Evolutionary conservation across 352 stramenopile genomes (phyloP), one percentile per base, ranked within the genome.

Genomic region (Pythium angustatum): DNA sequence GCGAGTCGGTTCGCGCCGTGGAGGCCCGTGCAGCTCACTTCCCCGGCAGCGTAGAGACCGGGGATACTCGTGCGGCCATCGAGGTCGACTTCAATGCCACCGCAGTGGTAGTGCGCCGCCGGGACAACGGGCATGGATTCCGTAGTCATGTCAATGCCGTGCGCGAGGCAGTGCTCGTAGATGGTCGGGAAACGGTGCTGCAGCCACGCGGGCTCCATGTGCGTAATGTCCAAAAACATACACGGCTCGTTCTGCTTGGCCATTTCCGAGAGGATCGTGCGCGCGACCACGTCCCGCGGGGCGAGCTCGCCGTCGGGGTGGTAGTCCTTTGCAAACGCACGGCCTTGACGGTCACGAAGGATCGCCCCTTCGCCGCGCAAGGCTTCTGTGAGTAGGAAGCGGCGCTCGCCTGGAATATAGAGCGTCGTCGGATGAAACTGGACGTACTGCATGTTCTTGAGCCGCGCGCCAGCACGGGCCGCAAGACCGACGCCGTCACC

Each of bases 351-450:
- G 81, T 98, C 85, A 31, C 91, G 81, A 8, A 98, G 70, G 50
- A 97, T 89, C 5, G 95, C 93, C 22, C 94, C 95, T 64, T 98
- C 93, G 10, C 95, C 94, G 58, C 95, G 83, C 43, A 98, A 67
- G 1, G 95, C 94, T 72, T 98, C 95, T 0, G 92, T 98, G 17
- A 98, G 65, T 27, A 98, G 61, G 64, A 98, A 98, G 36, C 93
- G 85, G 36, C 87, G 77, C 71, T 98, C 88, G 19, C 78, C 73
- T 1, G 92, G 91, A 26, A 98, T 85, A 71, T 84, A 97, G n/a
- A 98, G 66, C 21, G 95, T 96, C 9, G 95, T 98, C 9, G 95
- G 95, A 72, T 98, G 95, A 66, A 98, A 98, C 77, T 98, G 95
- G 26, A 98, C 91, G 68, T 98, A 98, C 76, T 98, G 93, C 88